Base-by-base conservation (phyloP, 1,284 basidiomycete species). In the Irpex sp. region DNA sequence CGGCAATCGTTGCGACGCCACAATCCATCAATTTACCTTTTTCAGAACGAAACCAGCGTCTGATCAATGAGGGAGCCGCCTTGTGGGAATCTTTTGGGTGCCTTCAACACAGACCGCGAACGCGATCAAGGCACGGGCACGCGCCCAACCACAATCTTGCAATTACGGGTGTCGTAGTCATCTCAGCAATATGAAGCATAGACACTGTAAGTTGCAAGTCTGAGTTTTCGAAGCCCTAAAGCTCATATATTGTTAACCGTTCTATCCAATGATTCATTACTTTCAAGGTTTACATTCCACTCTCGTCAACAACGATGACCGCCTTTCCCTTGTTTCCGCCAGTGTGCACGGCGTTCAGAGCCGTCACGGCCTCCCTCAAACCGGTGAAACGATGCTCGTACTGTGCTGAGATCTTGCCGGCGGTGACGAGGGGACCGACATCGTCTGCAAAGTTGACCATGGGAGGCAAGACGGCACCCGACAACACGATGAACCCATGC, bases 251-350 rank as follows among this genome's bases (percentile, higher is more conserved):
- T 26, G 26, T 26, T 26, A 26, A 26, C 26, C 26, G 26, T 26
- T 26, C 26, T 26, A 26, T 26, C 26, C 26, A 26, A 26, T 26
- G 26, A 26, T 26, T 26, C 26, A 26, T 26, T 26, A 26, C 26
- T 26, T 26, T 26, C 26, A 43, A 43, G 15, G 11, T 43, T 43
- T 43, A 43, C 39, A 43, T 11, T 15, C 39, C 49, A 50, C 19
- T 21, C 49, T 58, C 46, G 5, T 8, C 60, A 8, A 61, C 59
- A 39, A 78, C 68, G 26, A 84, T 71, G 3, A 85, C 78, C 9
- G 78, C 78, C 72, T 89, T 88, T 1, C 81, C 87, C 15, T 72
- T 77, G 68, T 88, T 88, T 58, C 73, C 74, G 0, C 87, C 87
- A 46, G 76, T 76, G 66, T 82, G 82, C 13, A 88, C 78, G 53